Evolutionary conservation across 805 yeast species (phyloP).

Genomic region (Lipomyces mesembrius): DNA sequence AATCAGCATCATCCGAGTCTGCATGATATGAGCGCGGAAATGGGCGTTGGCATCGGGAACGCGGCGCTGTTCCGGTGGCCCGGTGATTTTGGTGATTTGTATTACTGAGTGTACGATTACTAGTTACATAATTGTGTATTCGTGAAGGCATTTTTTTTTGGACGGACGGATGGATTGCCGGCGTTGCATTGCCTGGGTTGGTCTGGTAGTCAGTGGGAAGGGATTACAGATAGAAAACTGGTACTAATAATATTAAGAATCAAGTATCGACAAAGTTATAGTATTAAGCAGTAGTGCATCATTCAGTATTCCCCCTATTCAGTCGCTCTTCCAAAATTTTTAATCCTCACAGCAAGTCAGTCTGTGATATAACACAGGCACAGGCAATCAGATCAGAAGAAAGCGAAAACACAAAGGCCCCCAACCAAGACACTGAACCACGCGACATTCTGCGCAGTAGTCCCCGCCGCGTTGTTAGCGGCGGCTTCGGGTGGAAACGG

Average conservation of each 20-base stretch:
- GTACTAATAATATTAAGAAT: neutral
- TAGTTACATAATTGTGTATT: neutral
- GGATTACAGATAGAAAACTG: neutral
- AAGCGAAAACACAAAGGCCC: neutral
- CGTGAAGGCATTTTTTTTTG: neutral
- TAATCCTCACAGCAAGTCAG: too few species aligned
- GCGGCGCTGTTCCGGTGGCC: constrained; percentile 31
- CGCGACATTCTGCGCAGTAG: neutral
- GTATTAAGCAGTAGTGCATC: neutral
- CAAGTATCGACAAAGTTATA: neutral
- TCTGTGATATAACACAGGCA: neutral
- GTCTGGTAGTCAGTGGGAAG: neutral
- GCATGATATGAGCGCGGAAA: constrained; percentile 26
- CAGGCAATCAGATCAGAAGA: neutral
- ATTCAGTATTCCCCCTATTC: neutral
- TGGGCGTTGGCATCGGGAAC: constrained; percentile 27
- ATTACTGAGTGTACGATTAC: constrained; percentile 8
- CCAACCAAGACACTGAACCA: neutral
- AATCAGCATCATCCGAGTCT: neutral
- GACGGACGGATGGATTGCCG: neutral
- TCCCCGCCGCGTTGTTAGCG: neutral
- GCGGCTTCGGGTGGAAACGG: neutral
- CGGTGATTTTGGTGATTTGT: constrained; percentile 31
- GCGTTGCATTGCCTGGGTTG: neutral
- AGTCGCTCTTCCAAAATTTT: neutral